These are phyloP conservation scores for Neocallimastix lanati DNA, from an alignment of 192 early-diverging fungal genomes.

Conservation along the genomic window DNA sequence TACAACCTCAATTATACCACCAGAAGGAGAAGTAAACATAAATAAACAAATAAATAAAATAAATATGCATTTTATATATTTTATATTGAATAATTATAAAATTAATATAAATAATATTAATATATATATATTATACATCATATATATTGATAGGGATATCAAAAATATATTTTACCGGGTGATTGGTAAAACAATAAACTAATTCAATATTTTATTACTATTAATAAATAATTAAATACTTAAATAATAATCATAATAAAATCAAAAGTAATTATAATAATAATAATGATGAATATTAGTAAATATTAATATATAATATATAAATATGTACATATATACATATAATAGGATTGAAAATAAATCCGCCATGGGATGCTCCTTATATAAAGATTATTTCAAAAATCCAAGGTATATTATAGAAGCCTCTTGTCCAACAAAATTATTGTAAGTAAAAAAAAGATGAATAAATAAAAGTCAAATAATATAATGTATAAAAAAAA, in stretches of 20 bases:
- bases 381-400: slow-evolving; percentile 31
- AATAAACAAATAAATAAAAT: too few relatives aligned
- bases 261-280: too few relatives aligned
- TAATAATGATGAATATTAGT: too few relatives aligned
- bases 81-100: too few relatives aligned
- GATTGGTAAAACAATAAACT: not conserved
- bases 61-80: too few relatives aligned
- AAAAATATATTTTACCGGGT: not conserved
- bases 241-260: too few relatives aligned
- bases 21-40: slow-evolving; percentile 48
- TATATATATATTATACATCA: too few relatives aligned
- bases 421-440: slow-evolving; percentile 26
- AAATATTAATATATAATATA: slow-evolving; percentile 5
- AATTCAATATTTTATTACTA: too few relatives aligned
- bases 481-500: too few relatives aligned
- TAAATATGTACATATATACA: slow-evolving; percentile 45
- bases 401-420: slow-evolving; percentile 54
- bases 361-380: not conserved
- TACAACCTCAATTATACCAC: slow-evolving; percentile 31
- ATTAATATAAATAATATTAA: too few relatives aligned
- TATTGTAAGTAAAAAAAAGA: slow-evolving; percentile 21
- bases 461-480: too few relatives aligned
- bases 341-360: slow-evolving; percentile 26
- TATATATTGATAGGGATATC: slow-evolving; percentile 1
- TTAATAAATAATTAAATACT: too few relatives aligned